Conservation (phyloP, 2,329 filamentous ascomycete genomes). For the Colletotrichum siamense region DNA sequence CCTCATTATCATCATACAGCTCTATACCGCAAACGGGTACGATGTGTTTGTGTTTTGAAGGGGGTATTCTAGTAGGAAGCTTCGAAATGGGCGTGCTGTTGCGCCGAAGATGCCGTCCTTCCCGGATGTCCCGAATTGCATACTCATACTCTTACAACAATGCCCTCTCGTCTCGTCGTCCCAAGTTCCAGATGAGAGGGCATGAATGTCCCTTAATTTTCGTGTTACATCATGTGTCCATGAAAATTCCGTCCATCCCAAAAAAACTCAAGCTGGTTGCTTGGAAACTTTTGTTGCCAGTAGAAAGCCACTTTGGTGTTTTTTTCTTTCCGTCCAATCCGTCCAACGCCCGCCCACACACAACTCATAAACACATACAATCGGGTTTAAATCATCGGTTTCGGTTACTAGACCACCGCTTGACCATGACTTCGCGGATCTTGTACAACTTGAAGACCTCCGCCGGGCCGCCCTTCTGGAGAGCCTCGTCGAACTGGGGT, state of each 20-base stretch:
- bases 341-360: not conserved
- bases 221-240: not conserved
- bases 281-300: not conserved
- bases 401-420: constrained; percentile 84
- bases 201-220: not conserved
- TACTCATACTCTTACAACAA: constrained; percentile 14
- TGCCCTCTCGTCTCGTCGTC: not conserved
- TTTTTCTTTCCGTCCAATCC: not conserved
- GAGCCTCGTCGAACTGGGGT: constrained; percentile 46
- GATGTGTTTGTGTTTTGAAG: not conserved
- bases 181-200: not conserved
- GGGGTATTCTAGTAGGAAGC: constrained; percentile 9
- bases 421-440: constrained; percentile 80
- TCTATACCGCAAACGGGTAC: not conserved
- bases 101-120: not conserved
- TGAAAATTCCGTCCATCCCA: not conserved
- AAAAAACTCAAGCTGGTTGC: not conserved
- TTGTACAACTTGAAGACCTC: constrained; percentile 71
- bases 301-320: not conserved
- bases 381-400: constrained; percentile 48
- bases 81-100: not conserved
- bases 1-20: constrained; percentile 4
- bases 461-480: constrained; percentile 60
- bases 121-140: not conserved
- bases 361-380: not conserved